A percentile compares a stretch with the other conserved stretches of the same genome.
These are phyloP conservation scores for Cryptococcus floricola DNA, from an alignment of 1,284 basidiomycete genomes.

Conservation along the genomic window DNA sequence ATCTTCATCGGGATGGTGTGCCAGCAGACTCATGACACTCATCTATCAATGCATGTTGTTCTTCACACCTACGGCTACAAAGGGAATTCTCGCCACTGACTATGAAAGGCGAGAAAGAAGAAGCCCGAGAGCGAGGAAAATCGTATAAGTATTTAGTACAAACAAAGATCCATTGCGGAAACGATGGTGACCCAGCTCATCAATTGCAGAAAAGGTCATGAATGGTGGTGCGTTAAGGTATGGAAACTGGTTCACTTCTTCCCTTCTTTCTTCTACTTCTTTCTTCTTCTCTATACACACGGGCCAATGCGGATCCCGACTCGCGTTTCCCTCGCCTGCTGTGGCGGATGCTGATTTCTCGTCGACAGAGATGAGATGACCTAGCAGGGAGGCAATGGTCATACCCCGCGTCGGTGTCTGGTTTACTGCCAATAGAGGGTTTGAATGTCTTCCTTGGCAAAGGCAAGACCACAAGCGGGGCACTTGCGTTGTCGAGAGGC, in stretches of 20 bases:
- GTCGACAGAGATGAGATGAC: too few species aligned
- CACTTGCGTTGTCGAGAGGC: conserved; percentile 92
- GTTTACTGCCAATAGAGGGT: conserved; percentile 73
- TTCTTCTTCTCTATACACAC: not conserved
- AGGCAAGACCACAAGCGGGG: conserved; percentile 80
- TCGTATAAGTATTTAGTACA: not conserved
- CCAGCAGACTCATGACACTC: too few species aligned
- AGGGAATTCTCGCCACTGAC: not conserved
- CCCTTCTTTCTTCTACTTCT: not conserved
- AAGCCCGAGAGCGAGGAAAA: not conserved
- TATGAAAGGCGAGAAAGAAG: not conserved
- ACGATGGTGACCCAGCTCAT: too few species aligned
- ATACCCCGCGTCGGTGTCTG: too few species aligned
- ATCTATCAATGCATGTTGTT: conserved; percentile 2
- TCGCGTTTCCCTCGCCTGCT: too few species aligned
- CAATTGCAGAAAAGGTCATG: not conserved
- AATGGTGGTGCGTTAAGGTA: not conserved
- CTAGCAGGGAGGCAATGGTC: too few species aligned
- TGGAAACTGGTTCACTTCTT: not conserved
- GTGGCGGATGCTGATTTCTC: too few species aligned
- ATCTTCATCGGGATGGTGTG: too few species aligned
- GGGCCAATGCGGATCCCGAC: not conserved
- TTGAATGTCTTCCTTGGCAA: conserved; percentile 83
- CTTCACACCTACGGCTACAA: conserved; percentile 3
- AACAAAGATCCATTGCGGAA: not conserved